Base-by-base conservation (phyloP, 768 basidiomycete species). In the Xanthoconium purpureum region DNA sequence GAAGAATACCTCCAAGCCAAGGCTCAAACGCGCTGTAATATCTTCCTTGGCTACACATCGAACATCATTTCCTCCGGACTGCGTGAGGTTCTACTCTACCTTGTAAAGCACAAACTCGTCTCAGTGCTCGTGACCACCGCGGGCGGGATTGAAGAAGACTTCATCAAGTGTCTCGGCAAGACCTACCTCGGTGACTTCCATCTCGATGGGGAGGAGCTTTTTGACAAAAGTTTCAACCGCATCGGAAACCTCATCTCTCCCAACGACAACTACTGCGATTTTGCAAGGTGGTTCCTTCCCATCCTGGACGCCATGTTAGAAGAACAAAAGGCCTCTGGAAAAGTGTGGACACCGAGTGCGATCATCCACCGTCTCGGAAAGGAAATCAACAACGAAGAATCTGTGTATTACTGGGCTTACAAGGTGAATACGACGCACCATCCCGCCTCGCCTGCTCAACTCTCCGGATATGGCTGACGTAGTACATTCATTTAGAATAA, bases 391-490 rank as follows among this genome's bases (percentile, higher is more conserved):
- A 86, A 98, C 70, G 97, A 98, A 75, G 90, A 94, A 66, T 96
- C 94, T 57, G 92, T 98, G 54, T 97, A 98, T 68, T 98, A 98
- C 70, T 99, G 97, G 97, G 95, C 95, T 38, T 97, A 94, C 70
- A 98, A 97, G 84, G 97, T 96, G 74, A 80, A 83, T 74, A 65
- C 49, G 63, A 58, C 28, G 51, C 24, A 30, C 28, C 28, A 29
- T 6, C 44, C 44, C 6, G 39, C 33, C 33, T 12, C 6, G 6
- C 12, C 33, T 57, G 18, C 35, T 38, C 59, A 15, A 59, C 50
- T 63, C 57, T 55, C 50, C 54, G n/a, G 36, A 35, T 54, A 48
- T 50, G 59, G 53, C 70, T 74, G 60, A 74, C 70, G 53, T 35
- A 18, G 53, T 35, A 18, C 49, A 56, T 59, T 50, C 50, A 47